Base-by-base conservation (phyloP, 257 asterid species). In the Solanum chilense region DNA sequence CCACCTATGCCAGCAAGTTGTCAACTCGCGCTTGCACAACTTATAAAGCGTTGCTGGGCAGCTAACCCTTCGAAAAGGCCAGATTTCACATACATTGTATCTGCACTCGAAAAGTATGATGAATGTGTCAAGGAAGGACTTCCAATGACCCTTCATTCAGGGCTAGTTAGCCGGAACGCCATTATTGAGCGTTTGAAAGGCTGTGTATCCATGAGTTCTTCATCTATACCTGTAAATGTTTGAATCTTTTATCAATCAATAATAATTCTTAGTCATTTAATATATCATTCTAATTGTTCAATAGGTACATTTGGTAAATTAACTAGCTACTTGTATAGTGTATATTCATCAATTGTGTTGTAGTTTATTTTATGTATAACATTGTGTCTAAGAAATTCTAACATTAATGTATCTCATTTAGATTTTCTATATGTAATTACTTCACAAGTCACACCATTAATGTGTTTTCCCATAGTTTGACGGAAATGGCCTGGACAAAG, bases 1-100 rank as follows among this genome's bases (percentile, higher is more conserved):
- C 99, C 99, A 14, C 99, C 99, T 1, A 81, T 97, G 80, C 93
- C 99, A 25, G 98, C 96, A 6, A 97, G 99, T 89, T 96, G 99
- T 74, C 98, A 96, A 69, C 94, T 98, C 0, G 98, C 94, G 18
- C 88, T 97, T 0, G 98, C 98, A 1, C 98, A 97, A 90, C 95
- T 96, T 0, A 97, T 97, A 89, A 95, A 96, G 94, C 92, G 97
- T 2, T 97, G 99, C 37, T 96, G 98, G 99, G 92, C 95, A 0
- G 95, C 92, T 13, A 95, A 94, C 86, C 99, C 99, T 5, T 91
- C 96, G 0, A 96, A 97, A 86, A 86, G 99, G 66, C 99, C 99
- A 2, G 98, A 96, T 89, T 97, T 96, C 86, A 91, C 91, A 33
- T 95, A 95, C 71, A 96, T 97, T 7, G 98, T 95, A 11, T 88